Evolutionary conservation across 2,329 filamentous ascomycete genomes (phyloP).

Genomic region (Phialocephala subalpina): DNA sequence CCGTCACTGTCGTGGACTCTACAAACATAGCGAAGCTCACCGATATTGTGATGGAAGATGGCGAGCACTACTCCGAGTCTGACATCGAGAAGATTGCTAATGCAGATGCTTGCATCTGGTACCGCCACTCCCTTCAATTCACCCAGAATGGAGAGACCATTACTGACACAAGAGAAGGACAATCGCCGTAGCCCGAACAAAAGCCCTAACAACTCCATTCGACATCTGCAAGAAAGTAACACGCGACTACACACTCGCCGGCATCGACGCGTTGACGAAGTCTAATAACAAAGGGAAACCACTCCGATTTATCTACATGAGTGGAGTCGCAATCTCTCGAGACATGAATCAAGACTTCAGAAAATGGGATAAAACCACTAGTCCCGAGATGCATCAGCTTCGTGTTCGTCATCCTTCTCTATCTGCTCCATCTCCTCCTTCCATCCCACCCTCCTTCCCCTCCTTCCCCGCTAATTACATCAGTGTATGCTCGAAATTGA

Average conservation of each 20-base stretch:
- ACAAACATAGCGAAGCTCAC: slow-evolving; percentile 9
- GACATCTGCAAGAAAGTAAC: slow-evolving; percentile 13
- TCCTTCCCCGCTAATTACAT: background rate
- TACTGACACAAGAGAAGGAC: slow-evolving; percentile 11
- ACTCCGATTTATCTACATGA: slow-evolving; percentile 18
- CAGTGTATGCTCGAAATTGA: slow-evolving; percentile 15
- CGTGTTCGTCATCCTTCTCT: slow-evolving; percentile 2
- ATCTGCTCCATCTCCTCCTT: no score
- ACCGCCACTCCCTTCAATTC: background rate
- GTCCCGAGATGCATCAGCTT: background rate
- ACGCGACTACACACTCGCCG: slow-evolving; percentile 12
- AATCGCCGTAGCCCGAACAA: slow-evolving; percentile 9
- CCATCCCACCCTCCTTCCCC: background rate
- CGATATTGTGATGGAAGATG: slow-evolving; percentile 14
- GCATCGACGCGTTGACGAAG: slow-evolving; percentile 5
- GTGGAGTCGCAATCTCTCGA: slow-evolving; percentile 1
- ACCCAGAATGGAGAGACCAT: background rate
- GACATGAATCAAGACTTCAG: slow-evolving; percentile 5
- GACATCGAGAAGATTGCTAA: slow-evolving; percentile 5
- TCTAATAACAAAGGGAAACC: slow-evolving; percentile 9
- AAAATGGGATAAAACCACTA: background rate
- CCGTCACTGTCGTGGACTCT: background rate
- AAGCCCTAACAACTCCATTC: slow-evolving; percentile 6
- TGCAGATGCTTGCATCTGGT: slow-evolving; percentile 20
- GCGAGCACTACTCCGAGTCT: slow-evolving; percentile 1